Percentiles rank a stretch among this genome's conserved stretches.
Conservation (phyloP, 108 stramenopile species). For the Schizochytrium sp. region DNA sequence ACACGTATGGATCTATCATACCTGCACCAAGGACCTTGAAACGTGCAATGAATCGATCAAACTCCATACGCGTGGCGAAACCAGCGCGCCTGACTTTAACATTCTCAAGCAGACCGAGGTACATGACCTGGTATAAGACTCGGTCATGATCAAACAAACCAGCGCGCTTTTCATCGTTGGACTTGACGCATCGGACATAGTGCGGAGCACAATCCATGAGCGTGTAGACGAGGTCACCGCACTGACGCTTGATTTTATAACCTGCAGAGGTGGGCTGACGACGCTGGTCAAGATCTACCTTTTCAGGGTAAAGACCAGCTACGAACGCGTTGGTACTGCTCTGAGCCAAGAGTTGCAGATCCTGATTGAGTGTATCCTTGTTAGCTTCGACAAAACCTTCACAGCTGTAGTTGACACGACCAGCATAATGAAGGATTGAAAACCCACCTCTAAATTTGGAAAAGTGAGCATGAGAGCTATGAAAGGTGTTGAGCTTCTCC, state of each 20-base stretch:
- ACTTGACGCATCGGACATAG: slow-evolving; percentile 98
- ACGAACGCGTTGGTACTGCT: slow-evolving; percentile 59
- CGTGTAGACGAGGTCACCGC: slow-evolving; percentile 83
- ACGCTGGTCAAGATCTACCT: slow-evolving; percentile 33
- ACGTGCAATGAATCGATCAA: slow-evolving; percentile 40
- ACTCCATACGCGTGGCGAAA: slow-evolving; percentile 62
- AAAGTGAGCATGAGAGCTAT: slow-evolving; percentile 24
- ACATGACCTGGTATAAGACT: slow-evolving; percentile 48
- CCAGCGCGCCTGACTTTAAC: slow-evolving; percentile 58
- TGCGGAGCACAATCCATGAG: slow-evolving; percentile 91
- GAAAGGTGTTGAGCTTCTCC: not conserved
- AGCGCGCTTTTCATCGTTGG: slow-evolving; percentile 81
- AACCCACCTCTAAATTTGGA: slow-evolving; percentile 72
- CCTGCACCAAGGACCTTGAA: slow-evolving; percentile 60
- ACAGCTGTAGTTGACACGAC: slow-evolving; percentile 72
- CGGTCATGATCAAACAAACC: slow-evolving; percentile 26
- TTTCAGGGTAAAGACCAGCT: slow-evolving; percentile 1
- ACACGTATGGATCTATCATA: slow-evolving; percentile 3
- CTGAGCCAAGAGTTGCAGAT: slow-evolving; percentile 71
- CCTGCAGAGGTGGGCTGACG: slow-evolving; percentile 61
- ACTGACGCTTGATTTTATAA: slow-evolving; percentile 87
- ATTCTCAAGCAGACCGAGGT: slow-evolving; percentile 62
- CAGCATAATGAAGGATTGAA: slow-evolving; percentile 77
- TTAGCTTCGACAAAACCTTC: slow-evolving; percentile 80
- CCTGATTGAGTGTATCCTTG: slow-evolving; percentile 74